Evolutionary conservation across 768 basidiomycete species (phyloP), one percentile per base, ranked within the genome.

Genomic region (Mycena amicta): DNA sequence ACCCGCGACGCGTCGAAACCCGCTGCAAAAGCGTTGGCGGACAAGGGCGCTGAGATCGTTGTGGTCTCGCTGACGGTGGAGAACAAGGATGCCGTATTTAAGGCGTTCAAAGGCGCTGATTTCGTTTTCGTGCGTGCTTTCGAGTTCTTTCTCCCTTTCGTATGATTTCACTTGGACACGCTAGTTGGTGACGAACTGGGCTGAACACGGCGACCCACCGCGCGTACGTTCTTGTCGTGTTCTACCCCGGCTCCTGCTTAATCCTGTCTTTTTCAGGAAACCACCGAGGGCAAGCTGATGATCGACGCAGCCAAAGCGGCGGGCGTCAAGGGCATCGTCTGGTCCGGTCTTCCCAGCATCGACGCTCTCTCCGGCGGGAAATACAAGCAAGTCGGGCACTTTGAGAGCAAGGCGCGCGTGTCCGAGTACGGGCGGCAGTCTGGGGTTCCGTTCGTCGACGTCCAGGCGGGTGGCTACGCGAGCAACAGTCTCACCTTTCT

Each of bases 401-500:
- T 56, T 16, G 59, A 60, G 13, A 26, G 53, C n/a, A 60, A 60
- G 28, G 54, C 50, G 16, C 23, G n/a, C 31, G 50, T 52, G 27
- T 39, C 54, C 2, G 59, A 30, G 20, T 52, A 60, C 37, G 54
- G 40, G 5, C 59, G 59, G 18, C 20, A n/a, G 26, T 51, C 50
- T 15, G 59, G 59, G 3, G 59, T 60, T 8, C 59, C 59, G 4
- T 56, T 60, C 54, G 51, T 55, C 15, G 59, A 60, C 16, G 28
- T 60, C 15, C 59, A 60, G 50, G 50, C 54, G 2, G 59, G 54
- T 1, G 18, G 33, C 16, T 60, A 60, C 26, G 43, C 20, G 4
- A 33, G 26, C 11, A 52, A 37, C 45, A 13, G 51, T 16, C 12
- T 37, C 26, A 20, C 20, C 18, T 41, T 20, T 4, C 18, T 15